These are phyloP conservation scores for Penicillium expansum DNA, from an alignment of 2,329 filamentous ascomycete species.

Conservation along the genomic window DNA sequence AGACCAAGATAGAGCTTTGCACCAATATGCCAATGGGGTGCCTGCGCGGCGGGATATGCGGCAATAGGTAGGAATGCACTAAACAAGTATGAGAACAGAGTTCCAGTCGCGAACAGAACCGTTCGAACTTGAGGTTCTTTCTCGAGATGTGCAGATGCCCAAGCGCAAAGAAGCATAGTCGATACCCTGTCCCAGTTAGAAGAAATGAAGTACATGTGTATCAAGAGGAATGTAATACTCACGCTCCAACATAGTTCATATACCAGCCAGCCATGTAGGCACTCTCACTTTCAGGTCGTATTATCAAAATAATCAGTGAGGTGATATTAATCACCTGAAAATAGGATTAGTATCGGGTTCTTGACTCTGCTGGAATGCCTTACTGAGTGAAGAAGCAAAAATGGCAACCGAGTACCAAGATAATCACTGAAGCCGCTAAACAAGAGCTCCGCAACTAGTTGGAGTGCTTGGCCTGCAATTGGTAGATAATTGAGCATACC, in stretches of 20 bases:
- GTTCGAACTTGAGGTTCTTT: neutral
- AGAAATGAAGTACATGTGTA: neutral
- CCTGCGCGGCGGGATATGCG: neutral
- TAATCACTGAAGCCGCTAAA: neutral
- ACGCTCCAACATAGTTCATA: neutral
- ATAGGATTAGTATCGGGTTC: neutral
- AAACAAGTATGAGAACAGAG: neutral
- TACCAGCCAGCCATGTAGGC: neutral
- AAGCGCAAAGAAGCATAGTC: neutral
- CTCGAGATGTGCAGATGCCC: neutral
- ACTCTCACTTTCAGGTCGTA: neutral
- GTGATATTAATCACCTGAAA: neutral
- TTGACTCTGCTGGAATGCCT: neutral
- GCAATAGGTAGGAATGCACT: neutral
- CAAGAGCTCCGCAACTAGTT: neutral
- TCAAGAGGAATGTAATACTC: neutral
- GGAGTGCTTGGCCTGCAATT: neutral
- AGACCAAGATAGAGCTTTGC: neutral
- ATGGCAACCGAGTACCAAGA: neutral
- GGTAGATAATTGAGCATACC: neutral
- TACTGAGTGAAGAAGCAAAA: neutral
- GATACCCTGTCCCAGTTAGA: neutral
- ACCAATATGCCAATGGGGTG: neutral
- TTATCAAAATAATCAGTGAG: neutral
- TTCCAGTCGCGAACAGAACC: neutral